Percentiles rank a stretch among this genome's conserved stretches.
Evolutionary conservation across 2,329 filamentous ascomycete genomes (phyloP).

Genomic region (Microdochium nivale): DNA sequence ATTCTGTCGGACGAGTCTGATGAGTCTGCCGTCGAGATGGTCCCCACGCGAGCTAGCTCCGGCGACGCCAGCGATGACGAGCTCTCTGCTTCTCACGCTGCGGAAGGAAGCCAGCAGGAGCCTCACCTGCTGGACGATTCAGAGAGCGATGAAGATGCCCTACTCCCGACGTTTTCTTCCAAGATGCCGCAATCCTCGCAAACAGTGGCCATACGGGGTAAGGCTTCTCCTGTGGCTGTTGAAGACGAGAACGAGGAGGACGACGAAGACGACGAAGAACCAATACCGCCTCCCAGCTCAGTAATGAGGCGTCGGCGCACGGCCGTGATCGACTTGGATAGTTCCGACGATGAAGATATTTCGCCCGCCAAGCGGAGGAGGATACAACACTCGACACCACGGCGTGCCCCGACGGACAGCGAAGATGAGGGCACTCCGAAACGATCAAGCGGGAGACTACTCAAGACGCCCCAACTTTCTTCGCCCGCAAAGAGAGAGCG

Average conservation of each 20-base stretch:
- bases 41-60: constrained; percentile 2
- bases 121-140: neutral
- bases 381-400: constrained; percentile 5
- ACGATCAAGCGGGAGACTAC: constrained; percentile 1
- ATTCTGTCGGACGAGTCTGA: constrained; percentile 10
- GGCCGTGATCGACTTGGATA: neutral
- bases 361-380: constrained; percentile 21
- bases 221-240: constrained; percentile 7
- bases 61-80: neutral
- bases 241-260: constrained; percentile 12
- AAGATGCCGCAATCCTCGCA: constrained; percentile 16
- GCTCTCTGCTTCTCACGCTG: neutral
- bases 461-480: constrained; percentile 4
- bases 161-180: neutral
- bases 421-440: constrained; percentile 1
- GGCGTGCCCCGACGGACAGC: neutral
- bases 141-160: constrained; percentile 2
- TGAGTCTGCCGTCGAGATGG: constrained; percentile 14
- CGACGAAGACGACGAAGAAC: constrained; percentile 4
- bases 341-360: constrained; percentile 5
- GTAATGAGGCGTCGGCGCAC: constrained; percentile 8
- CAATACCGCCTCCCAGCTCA: constrained; percentile 2
- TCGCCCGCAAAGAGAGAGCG: constrained; percentile 9
- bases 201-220: constrained; percentile 17
- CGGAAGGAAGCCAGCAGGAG: neutral